These are phyloP conservation scores for Lipomyces anomalus DNA, from an alignment of 805 yeast species.

Conservation along the genomic window DNA sequence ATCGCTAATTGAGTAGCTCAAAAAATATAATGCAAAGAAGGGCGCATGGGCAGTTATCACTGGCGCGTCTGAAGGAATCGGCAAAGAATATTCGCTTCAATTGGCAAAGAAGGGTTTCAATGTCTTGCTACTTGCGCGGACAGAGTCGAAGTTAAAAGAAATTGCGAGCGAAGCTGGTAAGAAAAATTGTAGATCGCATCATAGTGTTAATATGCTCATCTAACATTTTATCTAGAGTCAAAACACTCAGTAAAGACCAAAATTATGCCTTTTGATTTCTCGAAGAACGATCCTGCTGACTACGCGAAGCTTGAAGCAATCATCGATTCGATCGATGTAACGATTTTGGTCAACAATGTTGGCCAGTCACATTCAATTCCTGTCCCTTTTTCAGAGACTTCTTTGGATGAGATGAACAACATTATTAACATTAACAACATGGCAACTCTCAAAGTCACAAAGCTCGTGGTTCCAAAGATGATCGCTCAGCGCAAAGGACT, in stretches of 20 bases:
- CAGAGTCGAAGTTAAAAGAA: constrained; percentile 64
- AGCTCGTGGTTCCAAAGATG: constrained; percentile 69
- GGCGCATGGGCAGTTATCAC: constrained; percentile 92
- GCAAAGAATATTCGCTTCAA: constrained; percentile 83
- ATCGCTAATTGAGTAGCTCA: no score
- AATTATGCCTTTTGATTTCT: constrained; percentile 71
- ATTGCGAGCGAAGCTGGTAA: constrained; percentile 54
- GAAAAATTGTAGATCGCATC: background rate
- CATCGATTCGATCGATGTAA: constrained; percentile 26
- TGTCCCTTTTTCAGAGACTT: constrained; percentile 82
- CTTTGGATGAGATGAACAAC: constrained; percentile 62
- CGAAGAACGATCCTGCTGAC: constrained; percentile 54
- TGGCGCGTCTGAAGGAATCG: constrained; percentile 97
- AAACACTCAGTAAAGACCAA: constrained; percentile 60
- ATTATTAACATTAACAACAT: constrained; percentile 81
- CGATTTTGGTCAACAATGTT: constrained; percentile 83
- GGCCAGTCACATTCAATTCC: constrained; percentile 95
- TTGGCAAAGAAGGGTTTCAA: constrained; percentile 82
- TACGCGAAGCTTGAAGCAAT: constrained; percentile 43
- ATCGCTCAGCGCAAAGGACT: constrained; percentile 46
- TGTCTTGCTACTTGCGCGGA: constrained; percentile 77
- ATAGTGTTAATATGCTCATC: background rate
- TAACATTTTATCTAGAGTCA: constrained; percentile 20
- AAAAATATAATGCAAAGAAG: constrained; percentile 67
- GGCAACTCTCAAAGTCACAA: constrained; percentile 79